Evolutionary conservation across 1,284 basidiomycete species (phyloP), one percentile per base, ranked within the genome.

Genomic region (Laetiporus sulphureus): DNA sequence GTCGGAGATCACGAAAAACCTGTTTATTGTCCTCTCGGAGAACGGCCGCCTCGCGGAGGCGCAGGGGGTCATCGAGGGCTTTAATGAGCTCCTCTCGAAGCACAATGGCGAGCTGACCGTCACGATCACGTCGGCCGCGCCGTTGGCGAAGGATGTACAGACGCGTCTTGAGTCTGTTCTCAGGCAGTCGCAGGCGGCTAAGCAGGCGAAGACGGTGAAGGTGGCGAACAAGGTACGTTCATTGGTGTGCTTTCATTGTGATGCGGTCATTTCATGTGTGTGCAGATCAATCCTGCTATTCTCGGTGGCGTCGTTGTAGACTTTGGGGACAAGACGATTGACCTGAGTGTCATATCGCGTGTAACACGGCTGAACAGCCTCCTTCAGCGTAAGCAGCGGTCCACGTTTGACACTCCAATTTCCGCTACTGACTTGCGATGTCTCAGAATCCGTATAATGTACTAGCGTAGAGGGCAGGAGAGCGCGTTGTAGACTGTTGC

Each of bases 271-370:
- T 25, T 12, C 29, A 16, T 18, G 13, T 15, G n/a, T 2, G 21
- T 8, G 23, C 18, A 92, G 88, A 85, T 96, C 58, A 93, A 95
- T 72, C 81, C 91, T 36, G 71, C 79, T 13, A 72, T 95, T 46
- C 68, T 96, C 45, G 93, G 92, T 47, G 95, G 95, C 43, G 69
- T 98, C 48, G 74, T 96, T 45, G 87, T 99, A 42, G 95, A 99
- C 71, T 94, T 99, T 63, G 96, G 92, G 53, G 95, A 98, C 74
- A 94, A 94, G 75, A 93, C 91, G 43, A 88, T 97, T 56, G 96
- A 99, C 69, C 77, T 98, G 51, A 92, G 89, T 56, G 94, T 96
- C 41, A 83, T 84, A 40, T 90, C 87, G 47, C 87, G 91, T 47
- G 91, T 99, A 59, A 95, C 85, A 66, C 93, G 93, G 71, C 80